These are phyloP conservation scores for Backusella sp. DNA, from an alignment of 192 early-diverging fungal genomes.

Conservation along the genomic window DNA sequence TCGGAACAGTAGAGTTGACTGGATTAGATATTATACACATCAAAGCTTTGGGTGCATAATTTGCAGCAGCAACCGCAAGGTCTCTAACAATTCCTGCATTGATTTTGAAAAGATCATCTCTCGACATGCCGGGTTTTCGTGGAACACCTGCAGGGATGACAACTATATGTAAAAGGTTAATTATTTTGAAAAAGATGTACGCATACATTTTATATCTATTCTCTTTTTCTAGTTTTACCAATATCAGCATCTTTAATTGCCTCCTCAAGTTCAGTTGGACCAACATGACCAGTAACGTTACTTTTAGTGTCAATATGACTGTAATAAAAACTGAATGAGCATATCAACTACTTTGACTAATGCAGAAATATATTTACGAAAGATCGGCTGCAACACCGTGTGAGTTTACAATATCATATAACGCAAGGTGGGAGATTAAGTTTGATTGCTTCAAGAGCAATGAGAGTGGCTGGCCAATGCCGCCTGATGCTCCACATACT, in stretches of 20 bases:
- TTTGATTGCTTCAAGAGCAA: slow-evolving; percentile 91
- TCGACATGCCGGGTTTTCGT: slow-evolving; percentile 99
- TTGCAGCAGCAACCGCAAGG: slow-evolving; percentile 78
- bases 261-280: slow-evolving; percentile 62
- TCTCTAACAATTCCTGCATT: slow-evolving; percentile 88
- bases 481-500: slow-evolving; percentile 79
- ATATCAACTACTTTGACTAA: not conserved
- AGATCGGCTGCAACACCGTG: slow-evolving; percentile 97
- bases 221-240: slow-evolving; percentile 18
- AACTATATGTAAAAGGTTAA: slow-evolving; percentile 49
- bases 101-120: slow-evolving; percentile 98
- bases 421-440: slow-evolving; percentile 79
- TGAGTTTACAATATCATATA: slow-evolving; percentile 97
- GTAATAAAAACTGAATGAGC: not conserved
- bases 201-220: not conserved
- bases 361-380: slow-evolving; percentile 3
- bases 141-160: slow-evolving; percentile 98
- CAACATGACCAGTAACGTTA: slow-evolving; percentile 70
- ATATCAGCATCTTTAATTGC: slow-evolving; percentile 11
- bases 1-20: slow-evolving; percentile 96
- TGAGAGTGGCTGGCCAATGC: slow-evolving; percentile 97
- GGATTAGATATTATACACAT: slow-evolving; percentile 92
- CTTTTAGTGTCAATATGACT: slow-evolving; percentile 87
- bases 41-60: slow-evolving; percentile 75
- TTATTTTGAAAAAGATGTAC: not conserved